phyloP scores from a whole-genome alignment of 1,139 yeast species.

The Geotrichum carabidarum region DNA sequence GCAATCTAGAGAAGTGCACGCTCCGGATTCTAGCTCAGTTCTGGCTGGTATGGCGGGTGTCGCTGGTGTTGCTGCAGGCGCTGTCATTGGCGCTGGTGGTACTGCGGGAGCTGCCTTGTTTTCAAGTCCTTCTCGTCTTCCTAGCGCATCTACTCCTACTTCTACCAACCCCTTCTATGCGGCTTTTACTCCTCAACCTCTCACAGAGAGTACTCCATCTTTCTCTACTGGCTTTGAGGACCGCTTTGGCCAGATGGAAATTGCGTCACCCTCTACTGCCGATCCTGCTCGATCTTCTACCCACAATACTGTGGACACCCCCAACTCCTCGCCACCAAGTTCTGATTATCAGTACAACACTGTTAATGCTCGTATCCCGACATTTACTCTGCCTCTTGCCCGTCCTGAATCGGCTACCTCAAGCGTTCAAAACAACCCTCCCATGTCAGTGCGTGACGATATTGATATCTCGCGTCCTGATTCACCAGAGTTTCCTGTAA shows the following conservation, averaged over 20 bases:
- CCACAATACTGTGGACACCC: slow-evolving; percentile 46
- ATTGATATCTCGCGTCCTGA: slow-evolving; percentile 59
- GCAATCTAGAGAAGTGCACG: slow-evolving; percentile 30
- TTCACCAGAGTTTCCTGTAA: slow-evolving; percentile 40
- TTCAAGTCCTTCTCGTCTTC: slow-evolving; percentile 7
- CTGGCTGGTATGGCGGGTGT: slow-evolving; percentile 26
- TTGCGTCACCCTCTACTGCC: slow-evolving; percentile 31
- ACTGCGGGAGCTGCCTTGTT: slow-evolving; percentile 14
- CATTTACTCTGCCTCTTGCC: slow-evolving; percentile 47
- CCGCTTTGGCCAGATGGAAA: slow-evolving; percentile 29
- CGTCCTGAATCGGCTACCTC: slow-evolving; percentile 82
- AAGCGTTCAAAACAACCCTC: slow-evolving; percentile 87
- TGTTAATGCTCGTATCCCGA: slow-evolving; percentile 35
- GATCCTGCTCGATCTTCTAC: slow-evolving; percentile 41
- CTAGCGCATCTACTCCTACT: not conserved
- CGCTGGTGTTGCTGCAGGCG: slow-evolving; percentile 24
- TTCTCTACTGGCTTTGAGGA: slow-evolving; percentile 27
- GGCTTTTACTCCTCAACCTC: slow-evolving; percentile 8
- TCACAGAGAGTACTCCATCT: slow-evolving; percentile 4
- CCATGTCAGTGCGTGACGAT: slow-evolving; percentile 81
- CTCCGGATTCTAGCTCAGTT: slow-evolving; percentile 18
- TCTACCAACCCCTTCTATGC: slow-evolving; percentile 17
- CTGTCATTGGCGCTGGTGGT: slow-evolving; percentile 20
- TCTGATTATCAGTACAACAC: slow-evolving; percentile 39
- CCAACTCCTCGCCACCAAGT: slow-evolving; percentile 52